Evolutionary conservation across 2,329 filamentous ascomycete species (phyloP).

Genomic region (Fusarium sp.): DNA sequence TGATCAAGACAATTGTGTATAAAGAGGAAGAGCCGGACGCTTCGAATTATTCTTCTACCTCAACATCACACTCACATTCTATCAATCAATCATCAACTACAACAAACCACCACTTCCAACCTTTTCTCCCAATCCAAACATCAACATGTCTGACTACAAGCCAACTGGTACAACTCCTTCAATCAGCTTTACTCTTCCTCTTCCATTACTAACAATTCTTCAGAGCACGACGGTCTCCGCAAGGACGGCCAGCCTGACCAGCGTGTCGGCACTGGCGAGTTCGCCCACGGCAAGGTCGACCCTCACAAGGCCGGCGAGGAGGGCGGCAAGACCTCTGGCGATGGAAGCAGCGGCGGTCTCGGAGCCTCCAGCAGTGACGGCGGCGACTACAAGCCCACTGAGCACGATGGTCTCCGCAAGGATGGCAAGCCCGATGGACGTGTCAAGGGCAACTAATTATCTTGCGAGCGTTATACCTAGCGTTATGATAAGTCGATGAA

Average conservation of each 20-base stretch:
- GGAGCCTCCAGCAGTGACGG: slow-evolving; percentile 11
- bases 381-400: slow-evolving; percentile 30
- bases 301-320: slow-evolving; percentile 32
- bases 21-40: neutral
- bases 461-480: neutral
- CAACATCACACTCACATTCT: neutral
- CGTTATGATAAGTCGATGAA: neutral
- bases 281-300: slow-evolving; percentile 41
- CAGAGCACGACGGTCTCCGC: slow-evolving; percentile 41
- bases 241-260: slow-evolving; percentile 38
- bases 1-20: neutral
- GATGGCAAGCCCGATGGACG: slow-evolving; percentile 27
- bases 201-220: neutral
- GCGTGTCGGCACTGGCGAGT: slow-evolving; percentile 41
- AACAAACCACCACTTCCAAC: neutral
- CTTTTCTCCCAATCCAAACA: neutral
- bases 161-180: slow-evolving; percentile 17
- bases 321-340: slow-evolving; percentile 34
- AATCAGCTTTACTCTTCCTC: rapidly evolving
- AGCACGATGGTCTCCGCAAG: slow-evolving; percentile 29
- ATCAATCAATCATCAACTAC: neutral
- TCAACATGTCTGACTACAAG: slow-evolving; percentile 32
- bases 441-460: slow-evolving; percentile 24
- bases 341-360: neutral
- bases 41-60: neutral